A percentile compares a stretch with the other conserved stretches of the same genome.
Conservation (phyloP, 768 basidiomycete genomes). For the Lentinula detonsa region DNA sequence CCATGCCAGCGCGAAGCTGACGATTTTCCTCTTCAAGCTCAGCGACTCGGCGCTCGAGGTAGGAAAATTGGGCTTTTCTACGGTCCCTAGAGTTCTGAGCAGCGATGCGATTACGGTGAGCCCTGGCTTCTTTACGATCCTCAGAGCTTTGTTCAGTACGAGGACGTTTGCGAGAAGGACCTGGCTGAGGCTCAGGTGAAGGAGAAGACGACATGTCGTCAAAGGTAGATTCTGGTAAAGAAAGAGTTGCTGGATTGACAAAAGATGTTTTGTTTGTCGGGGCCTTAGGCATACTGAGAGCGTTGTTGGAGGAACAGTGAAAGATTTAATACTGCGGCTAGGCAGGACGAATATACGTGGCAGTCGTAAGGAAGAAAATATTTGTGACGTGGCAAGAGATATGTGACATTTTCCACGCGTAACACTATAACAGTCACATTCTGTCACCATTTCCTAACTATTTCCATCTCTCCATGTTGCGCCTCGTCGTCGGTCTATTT, state of each 20-base stretch:
- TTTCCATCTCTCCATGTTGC: too few species aligned
- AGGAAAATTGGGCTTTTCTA: conserved; percentile 75
- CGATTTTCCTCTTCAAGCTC: conserved; percentile 85
- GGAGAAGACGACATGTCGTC: conserved; percentile 21
- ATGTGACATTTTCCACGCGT: not conserved
- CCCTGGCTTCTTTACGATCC: conserved; percentile 82
- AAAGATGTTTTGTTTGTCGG: conserved; percentile 13
- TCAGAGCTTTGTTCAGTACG: conserved; percentile 61
- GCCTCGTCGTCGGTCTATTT: too few species aligned
- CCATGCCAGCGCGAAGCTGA: conserved; percentile 53
- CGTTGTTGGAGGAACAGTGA: not conserved
- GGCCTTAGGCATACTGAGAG: conserved; percentile 8
- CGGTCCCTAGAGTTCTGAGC: conserved; percentile 91
- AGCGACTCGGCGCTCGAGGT: conserved; percentile 59
- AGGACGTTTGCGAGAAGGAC: conserved; percentile 69
- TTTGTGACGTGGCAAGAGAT: not conserved
- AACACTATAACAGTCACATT: too few species aligned
- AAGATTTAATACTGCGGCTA: conserved; percentile 7
- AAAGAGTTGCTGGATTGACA: conserved; percentile 32
- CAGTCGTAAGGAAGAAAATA: conserved; percentile 9
- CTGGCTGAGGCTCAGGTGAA: conserved; percentile 17
- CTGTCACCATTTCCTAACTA: too few species aligned
- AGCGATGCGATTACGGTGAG: conserved; percentile 88
- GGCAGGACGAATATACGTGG: conserved; percentile 13
- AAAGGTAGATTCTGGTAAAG: conserved; percentile 25